These are phyloP conservation scores for Babesia ovis DNA, from an alignment of 169 alveolate genomes.

Conservation along the genomic window DNA sequence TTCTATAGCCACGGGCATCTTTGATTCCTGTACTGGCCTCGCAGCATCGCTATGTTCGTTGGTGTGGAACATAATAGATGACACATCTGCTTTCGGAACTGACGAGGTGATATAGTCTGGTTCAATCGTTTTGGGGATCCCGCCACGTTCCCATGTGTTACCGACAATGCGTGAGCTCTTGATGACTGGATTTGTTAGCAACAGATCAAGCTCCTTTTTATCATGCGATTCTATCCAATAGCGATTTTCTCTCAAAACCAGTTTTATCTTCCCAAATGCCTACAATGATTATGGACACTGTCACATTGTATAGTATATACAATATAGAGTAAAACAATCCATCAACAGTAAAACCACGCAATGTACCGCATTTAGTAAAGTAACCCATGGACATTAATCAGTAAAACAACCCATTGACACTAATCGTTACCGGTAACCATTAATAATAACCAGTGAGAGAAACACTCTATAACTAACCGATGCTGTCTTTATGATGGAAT, in stretches of 20 bases:
- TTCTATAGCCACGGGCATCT: conserved; percentile 32
- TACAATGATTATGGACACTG: conserved; percentile 27
- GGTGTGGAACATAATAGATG: conserved; percentile 26
- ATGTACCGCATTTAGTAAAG: too few relatives aligned
- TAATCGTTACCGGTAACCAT: too few relatives aligned
- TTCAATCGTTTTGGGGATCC: conserved; percentile 1
- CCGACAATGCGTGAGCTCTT: conserved; percentile 75
- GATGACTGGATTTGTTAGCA: conserved; percentile 83
- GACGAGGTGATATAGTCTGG: conserved; percentile 48
- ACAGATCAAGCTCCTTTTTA: conserved; percentile 80
- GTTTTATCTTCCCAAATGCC: conserved; percentile 91
- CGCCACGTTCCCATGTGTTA: conserved; percentile 61
- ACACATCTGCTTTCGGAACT: conserved; percentile 52
- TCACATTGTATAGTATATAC: too few relatives aligned
- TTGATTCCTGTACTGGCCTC: conserved; percentile 13
- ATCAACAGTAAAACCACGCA: too few relatives aligned
- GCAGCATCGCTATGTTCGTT: conserved; percentile 5
- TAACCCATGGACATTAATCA: too few relatives aligned
- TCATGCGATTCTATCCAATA: conserved; percentile 91
- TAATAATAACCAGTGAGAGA: not conserved
- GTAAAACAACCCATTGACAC: too few relatives aligned
- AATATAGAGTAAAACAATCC: too few relatives aligned
- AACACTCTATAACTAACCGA: conserved; percentile 53
- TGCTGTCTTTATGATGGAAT: conserved; percentile 83
- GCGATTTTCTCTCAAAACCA: conserved; percentile 89